Percentiles rank a stretch among this genome's conserved stretches.
Evolutionary conservation across 2,329 filamentous ascomycete species (phyloP).

Genomic region (Penicillium sp.): DNA sequence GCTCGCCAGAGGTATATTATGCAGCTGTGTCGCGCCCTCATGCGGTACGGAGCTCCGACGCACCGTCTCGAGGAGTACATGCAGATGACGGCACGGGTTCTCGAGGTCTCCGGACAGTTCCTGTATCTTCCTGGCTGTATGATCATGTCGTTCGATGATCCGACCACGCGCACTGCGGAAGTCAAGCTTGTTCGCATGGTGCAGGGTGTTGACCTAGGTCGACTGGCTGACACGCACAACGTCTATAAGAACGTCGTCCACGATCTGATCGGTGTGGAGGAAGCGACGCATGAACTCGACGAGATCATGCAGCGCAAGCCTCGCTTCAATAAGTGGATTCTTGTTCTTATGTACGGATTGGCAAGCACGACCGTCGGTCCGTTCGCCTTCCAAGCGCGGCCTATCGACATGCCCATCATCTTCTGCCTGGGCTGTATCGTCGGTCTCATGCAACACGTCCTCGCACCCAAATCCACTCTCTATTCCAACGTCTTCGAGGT

Average conservation of each 20-base stretch:
- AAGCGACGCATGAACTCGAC: slow-evolving; percentile 48
- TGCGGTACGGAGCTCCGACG: slow-evolving; percentile 90
- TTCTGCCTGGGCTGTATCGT: slow-evolving; percentile 77
- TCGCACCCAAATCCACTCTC: slow-evolving; percentile 74
- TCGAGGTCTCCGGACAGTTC: slow-evolving; percentile 89
- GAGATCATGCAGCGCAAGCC: slow-evolving; percentile 60
- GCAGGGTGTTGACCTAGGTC: slow-evolving; percentile 50
- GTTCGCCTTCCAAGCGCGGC: slow-evolving; percentile 76
- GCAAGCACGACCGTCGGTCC: slow-evolving; percentile 76
- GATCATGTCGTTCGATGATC: slow-evolving; percentile 83
- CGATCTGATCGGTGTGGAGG: slow-evolving; percentile 50
- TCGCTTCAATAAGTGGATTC: slow-evolving; percentile 57
- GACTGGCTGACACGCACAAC: slow-evolving; percentile 48
- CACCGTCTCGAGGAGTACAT: slow-evolving; percentile 92
- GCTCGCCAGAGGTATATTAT: slow-evolving; percentile 81
- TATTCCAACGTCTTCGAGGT: slow-evolving; percentile 68
- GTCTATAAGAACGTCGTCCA: slow-evolving; percentile 55
- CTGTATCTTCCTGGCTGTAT: slow-evolving; percentile 91
- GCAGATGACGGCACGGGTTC: slow-evolving; percentile 81
- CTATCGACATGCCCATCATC: slow-evolving; percentile 77
- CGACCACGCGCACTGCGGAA: slow-evolving; percentile 50
- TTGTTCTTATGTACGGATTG: slow-evolving; percentile 71
- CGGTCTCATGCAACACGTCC: slow-evolving; percentile 72
- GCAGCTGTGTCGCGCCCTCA: slow-evolving; percentile 82
- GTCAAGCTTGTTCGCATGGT: slow-evolving; percentile 48